Evolutionary conservation across 352 stramenopile species (phyloP), one percentile per base, ranked within the genome.

Genomic region (Pythium guiyangense): DNA sequence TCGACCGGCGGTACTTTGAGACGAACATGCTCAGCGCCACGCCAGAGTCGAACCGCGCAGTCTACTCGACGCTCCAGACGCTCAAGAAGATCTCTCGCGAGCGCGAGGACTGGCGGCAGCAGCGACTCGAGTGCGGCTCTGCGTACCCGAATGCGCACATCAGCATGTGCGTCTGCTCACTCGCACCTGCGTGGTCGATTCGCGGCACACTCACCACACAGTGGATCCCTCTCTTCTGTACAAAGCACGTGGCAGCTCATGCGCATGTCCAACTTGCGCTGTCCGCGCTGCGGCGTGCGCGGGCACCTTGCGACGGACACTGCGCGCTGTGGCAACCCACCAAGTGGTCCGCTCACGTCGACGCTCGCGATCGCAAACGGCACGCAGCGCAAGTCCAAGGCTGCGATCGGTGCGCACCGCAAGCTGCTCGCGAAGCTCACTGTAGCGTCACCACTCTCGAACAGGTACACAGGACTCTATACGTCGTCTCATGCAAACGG

Each of bases 201-300:
- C n/a, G n/a, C n/a, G n/a, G n/a, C n/a, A n/a, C n/a, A n/a, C n/a
- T n/a, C n/a, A n/a, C n/a, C n/a, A n/a, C n/a, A n/a, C n/a, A n/a
- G n/a, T n/a, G n/a, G n/a, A n/a, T n/a, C n/a, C 4, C 45, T 37
- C 34, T 50, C n/a, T 42, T 18, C 6, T 20, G 25, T 27, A 55
- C 27, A 4, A 42, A 91, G 80, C n/a, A 89, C 80, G 6, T 89
- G 74, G 69, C 72, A 88, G 37, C 61, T 91, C 18, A 86, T 89
- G 79, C 77, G 80, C 8, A 91, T 91, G 76, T 86, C 78, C 10
- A 84, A 82, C 50, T 26, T 87, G 31, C 62, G 65, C 2, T 89
- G 81, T 55, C 70, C 74, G 53, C 73, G 77, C 51, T 89, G 81
- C 46, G 81, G 78, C 14, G 62, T 70, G 39, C 65, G 67, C 39